Conservation (phyloP, 805 yeast species). For the Yarrowia deformans region DNA sequence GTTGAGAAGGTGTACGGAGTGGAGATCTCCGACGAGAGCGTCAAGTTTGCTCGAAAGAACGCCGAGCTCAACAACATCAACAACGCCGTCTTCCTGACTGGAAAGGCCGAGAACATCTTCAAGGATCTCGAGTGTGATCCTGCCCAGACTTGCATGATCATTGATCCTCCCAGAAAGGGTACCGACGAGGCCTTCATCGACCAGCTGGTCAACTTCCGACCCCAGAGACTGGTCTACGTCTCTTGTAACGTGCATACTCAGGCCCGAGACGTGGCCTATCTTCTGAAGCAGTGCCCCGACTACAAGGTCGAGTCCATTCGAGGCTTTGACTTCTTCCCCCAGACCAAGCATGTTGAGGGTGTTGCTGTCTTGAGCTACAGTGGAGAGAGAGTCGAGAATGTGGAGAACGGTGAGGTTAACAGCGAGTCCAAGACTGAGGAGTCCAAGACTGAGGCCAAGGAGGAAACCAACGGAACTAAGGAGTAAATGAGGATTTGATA, state of each 20-base stretch:
- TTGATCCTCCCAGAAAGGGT: conserved; percentile 98
- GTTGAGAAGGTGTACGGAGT: conserved; percentile 92
- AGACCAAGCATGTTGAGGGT: conserved; percentile 90
- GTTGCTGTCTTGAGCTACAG: conserved; percentile 66
- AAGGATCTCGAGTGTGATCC: conserved; percentile 68
- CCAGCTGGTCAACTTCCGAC: conserved; percentile 82
- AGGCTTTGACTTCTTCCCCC: conserved; percentile 97
- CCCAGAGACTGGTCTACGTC: conserved; percentile 89
- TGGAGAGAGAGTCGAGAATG: conserved; percentile 5
- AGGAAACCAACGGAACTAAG: not conserved
- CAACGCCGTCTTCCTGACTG: conserved; percentile 85
- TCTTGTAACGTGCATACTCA: conserved; percentile 98
- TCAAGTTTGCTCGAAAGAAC: conserved; percentile 82
- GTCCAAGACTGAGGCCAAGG: not conserved
- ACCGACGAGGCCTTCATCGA: conserved; percentile 87
- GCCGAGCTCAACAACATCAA: conserved; percentile 76
- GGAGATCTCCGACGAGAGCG: conserved; percentile 90
- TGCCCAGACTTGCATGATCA: conserved; percentile 81
- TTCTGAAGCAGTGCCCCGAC: conserved; percentile 65
- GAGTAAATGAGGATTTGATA: not conserved
- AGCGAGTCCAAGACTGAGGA: not conserved
- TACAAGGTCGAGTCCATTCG: conserved; percentile 82
- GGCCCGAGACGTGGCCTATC: conserved; percentile 90
- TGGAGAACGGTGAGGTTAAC: not conserved
- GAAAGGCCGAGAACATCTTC: conserved; percentile 91